Conservation (phyloP, 148 eudicot genomes). For the Camellia granthamiana region DNA sequence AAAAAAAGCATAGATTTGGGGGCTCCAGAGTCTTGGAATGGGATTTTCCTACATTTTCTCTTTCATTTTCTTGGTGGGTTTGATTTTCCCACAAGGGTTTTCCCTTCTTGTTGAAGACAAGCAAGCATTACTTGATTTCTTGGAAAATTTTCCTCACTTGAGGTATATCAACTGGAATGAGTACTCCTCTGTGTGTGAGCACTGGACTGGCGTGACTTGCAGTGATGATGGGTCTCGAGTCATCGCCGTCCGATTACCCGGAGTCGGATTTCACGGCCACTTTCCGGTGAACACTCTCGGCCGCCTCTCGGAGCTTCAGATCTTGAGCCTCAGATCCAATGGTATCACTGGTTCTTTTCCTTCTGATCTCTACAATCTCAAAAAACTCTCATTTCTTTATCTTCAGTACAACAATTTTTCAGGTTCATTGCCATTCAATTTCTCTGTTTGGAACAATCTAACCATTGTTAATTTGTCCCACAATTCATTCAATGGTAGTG, state of each 20-base stretch:
- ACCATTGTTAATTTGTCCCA: constrained; percentile 60
- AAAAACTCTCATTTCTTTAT: constrained; percentile 53
- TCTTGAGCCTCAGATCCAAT: constrained; percentile 75
- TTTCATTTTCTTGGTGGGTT: constrained; percentile 24
- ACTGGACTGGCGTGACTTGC: constrained; percentile 79
- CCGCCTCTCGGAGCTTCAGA: constrained; percentile 63
- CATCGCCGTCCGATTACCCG: constrained; percentile 58
- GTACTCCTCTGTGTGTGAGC: constrained; percentile 41
- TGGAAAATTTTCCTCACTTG: constrained; percentile 41
- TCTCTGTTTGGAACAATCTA: constrained; percentile 60
- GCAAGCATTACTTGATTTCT: constrained; percentile 68
- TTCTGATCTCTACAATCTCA: constrained; percentile 50
- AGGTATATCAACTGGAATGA: constrained; percentile 60
- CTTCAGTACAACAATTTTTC: constrained; percentile 67
- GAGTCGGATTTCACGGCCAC: constrained; percentile 66
- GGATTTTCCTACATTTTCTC: constrained; percentile 15
- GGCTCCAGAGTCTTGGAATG: constrained; percentile 28
- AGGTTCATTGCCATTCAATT: constrained; percentile 64
- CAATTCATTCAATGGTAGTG: constrained; percentile 63
- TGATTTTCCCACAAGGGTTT: constrained; percentile 16
- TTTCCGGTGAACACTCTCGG: constrained; percentile 62
- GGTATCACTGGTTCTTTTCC: constrained; percentile 67
- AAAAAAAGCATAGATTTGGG: no score
- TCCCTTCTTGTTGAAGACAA: constrained; percentile 50
- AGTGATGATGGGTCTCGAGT: constrained; percentile 49